These are phyloP conservation scores for Porphyrellus cyaneotinctus DNA, from an alignment of 768 basidiomycete species.

Conservation along the genomic window DNA sequence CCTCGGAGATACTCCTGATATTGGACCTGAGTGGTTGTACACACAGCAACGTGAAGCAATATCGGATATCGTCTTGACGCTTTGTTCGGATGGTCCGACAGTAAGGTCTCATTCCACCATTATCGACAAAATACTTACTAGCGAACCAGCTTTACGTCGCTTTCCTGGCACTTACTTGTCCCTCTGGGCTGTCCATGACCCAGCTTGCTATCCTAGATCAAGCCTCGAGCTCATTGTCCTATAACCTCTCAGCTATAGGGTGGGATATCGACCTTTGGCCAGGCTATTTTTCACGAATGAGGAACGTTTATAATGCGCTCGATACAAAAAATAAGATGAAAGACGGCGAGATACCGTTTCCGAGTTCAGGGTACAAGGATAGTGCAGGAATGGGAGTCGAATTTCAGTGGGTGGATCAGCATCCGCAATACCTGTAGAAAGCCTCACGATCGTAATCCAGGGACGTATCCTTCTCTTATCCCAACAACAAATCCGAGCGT, in stretches of 20 bases:
- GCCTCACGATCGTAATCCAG: conserved; percentile 27
- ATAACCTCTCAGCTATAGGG: conserved; percentile 19
- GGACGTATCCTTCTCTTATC: conserved; percentile 51
- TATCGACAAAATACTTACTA: not conserved
- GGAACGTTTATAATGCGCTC: conserved; percentile 19
- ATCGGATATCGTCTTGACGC: not conserved
- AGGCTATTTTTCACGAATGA: conserved; percentile 17
- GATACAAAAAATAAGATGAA: conserved; percentile 23
- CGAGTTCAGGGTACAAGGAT: conserved; percentile 14
- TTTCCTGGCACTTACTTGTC: conserved; percentile 23
- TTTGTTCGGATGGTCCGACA: conserved; percentile 18
- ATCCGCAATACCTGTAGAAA: not conserved
- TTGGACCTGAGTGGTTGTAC: conserved; percentile 11
- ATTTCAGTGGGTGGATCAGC: conserved; percentile 11
- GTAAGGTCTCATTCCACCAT: conserved; percentile 4
- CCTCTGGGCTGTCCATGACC: conserved; percentile 26
- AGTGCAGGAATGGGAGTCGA: conserved; percentile 16
- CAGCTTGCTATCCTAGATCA: conserved; percentile 31
- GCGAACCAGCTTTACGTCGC: conserved; percentile 26
- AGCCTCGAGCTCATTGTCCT: conserved; percentile 20
- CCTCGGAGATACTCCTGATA: conserved; percentile 18
- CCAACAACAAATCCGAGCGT: conserved; percentile 31
- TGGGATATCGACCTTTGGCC: conserved; percentile 10
- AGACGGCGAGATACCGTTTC: conserved; percentile 26
- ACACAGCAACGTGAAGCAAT: not conserved